Base-by-base conservation (phyloP, 176 grass and related monocot species). In the Oropetium thomaeum region DNA sequence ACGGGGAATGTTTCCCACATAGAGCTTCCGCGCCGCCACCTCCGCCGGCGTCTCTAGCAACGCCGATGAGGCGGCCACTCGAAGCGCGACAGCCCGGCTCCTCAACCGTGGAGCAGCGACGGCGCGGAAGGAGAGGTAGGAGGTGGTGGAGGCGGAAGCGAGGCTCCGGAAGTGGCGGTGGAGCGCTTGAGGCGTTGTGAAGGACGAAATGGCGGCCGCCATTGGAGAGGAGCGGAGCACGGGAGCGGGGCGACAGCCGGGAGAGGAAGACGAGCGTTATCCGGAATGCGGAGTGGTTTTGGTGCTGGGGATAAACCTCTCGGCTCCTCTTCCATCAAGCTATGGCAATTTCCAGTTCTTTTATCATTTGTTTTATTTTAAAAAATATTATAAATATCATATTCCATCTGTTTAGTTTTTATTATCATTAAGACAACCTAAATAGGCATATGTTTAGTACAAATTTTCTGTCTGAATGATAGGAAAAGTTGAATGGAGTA, bases 1-100 rank as follows among this genome's bases (percentile, higher is more conserved):
- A 75, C 89, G 89, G 17, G 96, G 96, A 17, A 99, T 92, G 70
- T 95, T 99, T 3, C 96, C 96, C 1, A 99, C 96, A 64, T 99
- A 99, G 63, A 99, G 89, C 73, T 90, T 90, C 58, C 89, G 70
- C 64, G 87, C 86, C 8, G 40, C 82, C 65, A 82, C 77, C 78
- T 49, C 63, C 79, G 79, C 91, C 44, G 73, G 58, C 31, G 76
- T 69, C 74, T 88, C 81, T 44, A 88, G 20, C 54, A 79, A 29
- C 22, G 60, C 30, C 9, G 78, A 84, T 25, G 86, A 69, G 43
- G 80, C 77, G 10, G 49, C 15, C 67, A 80, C 81, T 51, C 26
- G 64, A 44, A 58, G 61, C 65, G 54, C 53, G 20, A 66, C 41
- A 27, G 45, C 20, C 67, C 62, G 10, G 63, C 74, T 37, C 48